Percentiles rank a stretch among this genome's conserved stretches.
phyloP scores from a whole-genome alignment of 495 filamentous ascomycete species.

The Neurospora sublineolata region DNA sequence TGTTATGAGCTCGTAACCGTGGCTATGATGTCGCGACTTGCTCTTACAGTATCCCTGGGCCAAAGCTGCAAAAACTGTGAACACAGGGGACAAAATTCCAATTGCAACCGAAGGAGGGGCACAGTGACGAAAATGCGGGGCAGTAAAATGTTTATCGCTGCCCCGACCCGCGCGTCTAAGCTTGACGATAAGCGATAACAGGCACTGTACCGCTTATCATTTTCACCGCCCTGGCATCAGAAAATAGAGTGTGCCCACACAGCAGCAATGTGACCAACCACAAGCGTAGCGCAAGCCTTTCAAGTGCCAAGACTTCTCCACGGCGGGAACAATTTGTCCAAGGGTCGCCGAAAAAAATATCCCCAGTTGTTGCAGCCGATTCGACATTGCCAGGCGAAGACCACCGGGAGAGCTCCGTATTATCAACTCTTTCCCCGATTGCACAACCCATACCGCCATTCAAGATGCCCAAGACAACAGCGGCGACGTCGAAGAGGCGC shows the following conservation, averaged over 20 bases:
- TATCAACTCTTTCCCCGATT: neutral
- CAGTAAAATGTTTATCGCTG: neutral
- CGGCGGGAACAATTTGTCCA: constrained; percentile 14
- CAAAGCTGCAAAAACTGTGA: neutral
- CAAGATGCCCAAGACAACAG: constrained; percentile 42
- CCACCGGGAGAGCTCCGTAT: neutral
- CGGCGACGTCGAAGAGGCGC: constrained; percentile 32
- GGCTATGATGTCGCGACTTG: neutral
- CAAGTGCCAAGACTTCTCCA: constrained; percentile 8
- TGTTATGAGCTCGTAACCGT: neutral
- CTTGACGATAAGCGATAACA: neutral
- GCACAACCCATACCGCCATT: neutral
- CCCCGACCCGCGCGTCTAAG: neutral
- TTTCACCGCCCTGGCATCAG: neutral
- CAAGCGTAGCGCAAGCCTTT: constrained; percentile 5
- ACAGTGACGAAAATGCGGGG: neutral
- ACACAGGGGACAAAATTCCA: neutral
- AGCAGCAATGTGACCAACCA: constrained; percentile 7
- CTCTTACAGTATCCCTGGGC: neutral
- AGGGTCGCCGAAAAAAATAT: constrained; percentile 16
- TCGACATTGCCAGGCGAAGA: neutral
- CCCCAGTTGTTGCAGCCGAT: constrained; percentile 1
- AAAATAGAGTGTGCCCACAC: neutral
- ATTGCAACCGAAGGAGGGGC: neutral
- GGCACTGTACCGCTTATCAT: neutral